Base-by-base conservation (phyloP, 2,329 filamentous ascomycete species). In the Paecilomyces formosus region DNA sequence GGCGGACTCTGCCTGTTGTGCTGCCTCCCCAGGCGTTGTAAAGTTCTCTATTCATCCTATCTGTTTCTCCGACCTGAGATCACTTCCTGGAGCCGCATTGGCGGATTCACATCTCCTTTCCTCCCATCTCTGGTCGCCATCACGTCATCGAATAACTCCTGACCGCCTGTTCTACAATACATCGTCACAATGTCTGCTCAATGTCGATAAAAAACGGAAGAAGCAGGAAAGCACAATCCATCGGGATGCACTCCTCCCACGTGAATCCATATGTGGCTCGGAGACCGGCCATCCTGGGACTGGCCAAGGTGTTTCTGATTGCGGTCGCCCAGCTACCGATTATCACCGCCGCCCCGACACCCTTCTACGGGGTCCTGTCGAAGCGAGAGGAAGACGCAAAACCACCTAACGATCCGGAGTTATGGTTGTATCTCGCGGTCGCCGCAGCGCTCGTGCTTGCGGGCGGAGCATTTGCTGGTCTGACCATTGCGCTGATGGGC, bases 381-480 rank as follows among this genome's bases (percentile, higher is more conserved):
- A 63, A 60, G 55, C 33, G 59, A 61, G 60, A 59, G 39, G 74
- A 80, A 53, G 73, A 80, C 57, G 78, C 76, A 35, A 79, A 81
- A 61, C 79, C 85, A 57, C 73, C 77, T 7, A 78, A 82, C 24
- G 87, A 88, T 61, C 82, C 86, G 7, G 82, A 83, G 55, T 78
- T 96, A 64, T 96, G 90, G 89, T 79, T 93, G 53, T 91, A 97
- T 69, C 82, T 94, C 62, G 80, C 86, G 58, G 81, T 92, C 30
- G 95, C 93, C 18, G 83, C 90, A 60, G 82, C 85, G 24, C 82
- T 99, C 58, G 94, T 97, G 9, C 79, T 97, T 61, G 82, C 90
- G 0, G 94, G 94, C 62, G 94, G 94, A 62, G 91, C 90, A 45
- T 99, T 99, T 77, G 94, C 94, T 9, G 94, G 94, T 33, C 78